Evolutionary conservation across 495 filamentous ascomycete species (phyloP), one percentile per base, ranked within the genome.

Genomic region (Beverwykella pulmonaria): DNA sequence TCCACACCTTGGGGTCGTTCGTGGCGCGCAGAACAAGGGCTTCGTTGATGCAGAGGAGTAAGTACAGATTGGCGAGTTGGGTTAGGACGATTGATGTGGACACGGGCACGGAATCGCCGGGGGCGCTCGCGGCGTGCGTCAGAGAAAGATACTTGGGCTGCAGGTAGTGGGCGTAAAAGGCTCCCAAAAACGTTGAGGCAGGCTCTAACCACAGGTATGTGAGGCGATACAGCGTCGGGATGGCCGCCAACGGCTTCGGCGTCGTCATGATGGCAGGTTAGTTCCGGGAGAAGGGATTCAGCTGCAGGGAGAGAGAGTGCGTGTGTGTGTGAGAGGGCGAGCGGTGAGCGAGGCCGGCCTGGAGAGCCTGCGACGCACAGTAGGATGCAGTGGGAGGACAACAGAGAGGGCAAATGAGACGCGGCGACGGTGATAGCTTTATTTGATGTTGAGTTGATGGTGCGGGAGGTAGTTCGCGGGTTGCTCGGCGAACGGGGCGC

Each of bases 131-230:
- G 7, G 78, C 74, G 73, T 85, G 75, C 0, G 85, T 90, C 61
- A 89, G 77, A 5, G 69, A 47, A n/a, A 90, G 82, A 73, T 89
- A 90, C 8, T 73, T 75, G n/a, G 73, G 54, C 44, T 86, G 86
- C 20, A 74, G 74, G 71, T 83, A 81, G 71, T 83, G 77, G 27
- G 87, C 85, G 73, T 79, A 84, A 77, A 81, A 85, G n/a, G 88
- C 87, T 34, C 88, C 88, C 0, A 82, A 72, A 27, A 90, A 77
- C n/a, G 88, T 84, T 15, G 82, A 82, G 50, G 88, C 54, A 0
- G 88, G 88, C 71, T 91, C 88, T 73, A 90, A 79, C 67, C 82
- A 76, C 30, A 90, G 83, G 78, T 90, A 90, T 75, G 88, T 87
- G 64, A 83, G 53, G 10, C 79, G 77, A 76, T 90, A 90, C 49